Evolutionary conservation across 2,329 filamentous ascomycete species (phyloP), one percentile per base, ranked within the genome.

Genomic region (Aspergillus intermedius): DNA sequence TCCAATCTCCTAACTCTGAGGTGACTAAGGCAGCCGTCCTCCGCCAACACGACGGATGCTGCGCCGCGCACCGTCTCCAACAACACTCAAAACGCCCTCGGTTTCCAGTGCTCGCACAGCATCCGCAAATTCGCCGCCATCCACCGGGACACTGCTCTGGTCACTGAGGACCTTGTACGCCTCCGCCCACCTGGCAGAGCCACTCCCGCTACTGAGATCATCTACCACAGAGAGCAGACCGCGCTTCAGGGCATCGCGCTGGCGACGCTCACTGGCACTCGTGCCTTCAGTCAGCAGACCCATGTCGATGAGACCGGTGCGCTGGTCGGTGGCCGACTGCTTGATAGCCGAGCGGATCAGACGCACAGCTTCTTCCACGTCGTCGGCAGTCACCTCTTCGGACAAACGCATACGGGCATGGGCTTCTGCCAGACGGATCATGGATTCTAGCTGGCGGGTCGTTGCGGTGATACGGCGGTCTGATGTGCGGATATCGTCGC

Each of bases 391-490:
- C 39, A 98, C 93, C 12, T 77, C 80, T 2, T 76, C 67, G 0
- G 86, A 82, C 4, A 98, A 80, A 3, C 93, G 87, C 94, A 98
- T 98, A 71, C 96, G 96, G 44, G 93, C 94, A 70, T 98, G 94
- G 0, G 91, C 93, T 74, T 98, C 93, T 1, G 91, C 76, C 3
- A 98, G 85, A 53, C 93, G 91, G 65, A 98, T 97, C 94, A 98
- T 98, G 42, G 87, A 93, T 73, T 98, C 94, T 5, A 98, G 79
- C 71, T 98, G 93, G 65, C 93, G 83, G 0, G 94, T 98, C 3
- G 93, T 98, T 37, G 93, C 93, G 0, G 93, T 98, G 73, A 98
- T 98, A 57, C 93, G 88, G 69, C 94, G 91, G 70, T 98, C 94
- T 3, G 88, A 82, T 2, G 90, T 80, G 44, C 91, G 88, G 32